These are phyloP conservation scores for Epichloe hybrida DNA, from an alignment of 2,329 filamentous ascomycete genomes.

Conservation along the genomic window DNA sequence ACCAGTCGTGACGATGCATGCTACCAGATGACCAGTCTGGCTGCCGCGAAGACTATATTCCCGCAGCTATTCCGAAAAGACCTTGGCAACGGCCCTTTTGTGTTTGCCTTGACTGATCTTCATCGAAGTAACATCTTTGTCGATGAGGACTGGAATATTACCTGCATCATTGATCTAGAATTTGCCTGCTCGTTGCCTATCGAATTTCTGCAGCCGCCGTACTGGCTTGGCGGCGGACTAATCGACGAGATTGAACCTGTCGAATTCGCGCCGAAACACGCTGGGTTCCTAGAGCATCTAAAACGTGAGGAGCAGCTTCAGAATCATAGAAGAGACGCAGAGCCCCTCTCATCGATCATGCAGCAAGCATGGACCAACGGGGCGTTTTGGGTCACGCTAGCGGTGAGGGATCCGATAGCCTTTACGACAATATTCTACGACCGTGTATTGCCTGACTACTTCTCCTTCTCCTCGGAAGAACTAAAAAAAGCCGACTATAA, in stretches of 20 bases:
- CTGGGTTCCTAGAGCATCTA: not conserved
- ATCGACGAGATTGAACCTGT: not conserved
- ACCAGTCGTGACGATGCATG: not conserved
- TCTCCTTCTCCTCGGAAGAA: not conserved
- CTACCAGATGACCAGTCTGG: not conserved
- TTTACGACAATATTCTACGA: not conserved
- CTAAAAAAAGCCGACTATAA: not conserved
- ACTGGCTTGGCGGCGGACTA: constrained; percentile 19
- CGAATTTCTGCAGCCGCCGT: constrained; percentile 11
- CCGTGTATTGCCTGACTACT: not conserved
- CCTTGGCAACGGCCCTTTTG: constrained; percentile 13
- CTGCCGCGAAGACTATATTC: not conserved
- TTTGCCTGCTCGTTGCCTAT: constrained; percentile 17
- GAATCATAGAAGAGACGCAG: too few relatives aligned
- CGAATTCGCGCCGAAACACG: not conserved
- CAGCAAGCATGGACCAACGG: not conserved
- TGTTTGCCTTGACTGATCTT: constrained; percentile 17
- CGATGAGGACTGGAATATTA: constrained; percentile 21
- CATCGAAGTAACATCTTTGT: constrained; percentile 22
- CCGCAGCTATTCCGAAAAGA: constrained; percentile 10
- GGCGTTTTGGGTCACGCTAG: not conserved
- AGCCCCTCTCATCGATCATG: not conserved
- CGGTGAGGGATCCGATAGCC: not conserved
- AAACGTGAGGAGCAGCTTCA: not conserved
- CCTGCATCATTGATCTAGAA: constrained; percentile 19